Base-by-base conservation (phyloP, 768 basidiomycete species). In the Plicaturopsis crispa region DNA sequence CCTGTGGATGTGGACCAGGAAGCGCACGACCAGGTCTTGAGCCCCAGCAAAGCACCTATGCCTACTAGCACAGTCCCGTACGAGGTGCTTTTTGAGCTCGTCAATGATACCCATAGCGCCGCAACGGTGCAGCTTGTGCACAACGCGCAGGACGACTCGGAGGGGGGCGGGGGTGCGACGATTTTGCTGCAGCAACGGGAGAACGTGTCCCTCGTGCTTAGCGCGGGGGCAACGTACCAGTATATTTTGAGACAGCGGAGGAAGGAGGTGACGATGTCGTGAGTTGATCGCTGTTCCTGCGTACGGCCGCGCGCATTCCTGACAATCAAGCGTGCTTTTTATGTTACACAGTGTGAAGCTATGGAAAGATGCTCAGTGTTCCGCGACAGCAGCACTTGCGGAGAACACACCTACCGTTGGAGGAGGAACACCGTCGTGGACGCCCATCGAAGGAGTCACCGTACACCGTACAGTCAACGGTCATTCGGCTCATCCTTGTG, bases 1-100 rank as follows among this genome's bases (percentile, higher is more conserved):
- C n/a, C n/a, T n/a, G n/a, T n/a, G n/a, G n/a, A n/a, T n/a, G n/a
- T n/a, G n/a, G n/a, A n/a, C n/a, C n/a, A n/a, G n/a, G n/a, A n/a
- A n/a, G n/a, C n/a, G n/a, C n/a, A n/a, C n/a, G n/a, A n/a, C n/a
- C n/a, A n/a, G n/a, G n/a, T n/a, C n/a, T n/a, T n/a, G n/a, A n/a
- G 14, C 24, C 36, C 22, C 12, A 54, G 49, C 51, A 48, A n/a
- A n/a, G n/a, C 46, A 31, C 33, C 44, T 14, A 68, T 70, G 63
- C 71, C 70, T 33, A 69, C 70, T 26, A 67, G 63, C 49, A 74
- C 71, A n/a, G 43, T 60, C 20, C 63, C 72, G 28, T 76, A 70
- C 57, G 74, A 76, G 50, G 65, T 76, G 31, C 44, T 72, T 24
- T 61, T 76, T 48, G 71, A 73, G 43, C 53, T 77, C 44, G 50